Percentiles rank a stretch among this genome's conserved stretches.
Evolutionary conservation across 2,329 filamentous ascomycete genomes (phyloP).

Genomic region (Orbilia oligospora): DNA sequence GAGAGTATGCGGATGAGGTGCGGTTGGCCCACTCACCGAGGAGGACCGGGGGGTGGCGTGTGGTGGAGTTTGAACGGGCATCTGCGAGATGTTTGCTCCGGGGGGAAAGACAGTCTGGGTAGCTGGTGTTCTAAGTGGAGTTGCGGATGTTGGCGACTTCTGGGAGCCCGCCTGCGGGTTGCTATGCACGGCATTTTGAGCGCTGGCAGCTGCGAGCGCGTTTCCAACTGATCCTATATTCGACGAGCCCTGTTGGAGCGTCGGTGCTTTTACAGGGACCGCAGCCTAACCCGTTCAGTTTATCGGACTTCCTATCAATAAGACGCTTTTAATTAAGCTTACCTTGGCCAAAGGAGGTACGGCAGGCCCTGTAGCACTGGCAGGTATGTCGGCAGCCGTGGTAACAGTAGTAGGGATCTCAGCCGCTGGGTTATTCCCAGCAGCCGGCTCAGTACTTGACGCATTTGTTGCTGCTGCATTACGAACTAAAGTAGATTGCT

Average conservation of each 20-base stretch:
- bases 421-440: not conserved
- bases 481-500: slow-evolving; percentile 52
- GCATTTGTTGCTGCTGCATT: slow-evolving; percentile 25
- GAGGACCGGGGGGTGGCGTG: slow-evolving; percentile 66
- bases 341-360: slow-evolving; percentile 34
- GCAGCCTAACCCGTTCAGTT: slow-evolving; percentile 30
- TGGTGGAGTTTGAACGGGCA: slow-evolving; percentile 71
- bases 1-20: slow-evolving; percentile 71
- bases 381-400: not conserved
- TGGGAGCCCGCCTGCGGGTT: slow-evolving; percentile 39
- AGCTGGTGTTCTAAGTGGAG: slow-evolving; percentile 30
- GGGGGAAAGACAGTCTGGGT: slow-evolving; percentile 29
- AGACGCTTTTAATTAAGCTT: not conserved
- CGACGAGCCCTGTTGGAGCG: slow-evolving; percentile 25
- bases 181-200: slow-evolving; percentile 37
- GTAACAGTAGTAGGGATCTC: not conserved
- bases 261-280: slow-evolving; percentile 31
- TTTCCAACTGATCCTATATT: slow-evolving; percentile 56
- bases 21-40: slow-evolving; percentile 69
- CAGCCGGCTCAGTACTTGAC: slow-evolving; percentile 16
- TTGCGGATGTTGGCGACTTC: slow-evolving; percentile 52
- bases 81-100: slow-evolving; percentile 48
- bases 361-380: not conserved
- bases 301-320: not conserved
- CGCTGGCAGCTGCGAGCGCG: slow-evolving; percentile 39